These are phyloP conservation scores for Penicillium mononematosum DNA, from an alignment of 495 filamentous ascomycete species.

Conservation along the genomic window DNA sequence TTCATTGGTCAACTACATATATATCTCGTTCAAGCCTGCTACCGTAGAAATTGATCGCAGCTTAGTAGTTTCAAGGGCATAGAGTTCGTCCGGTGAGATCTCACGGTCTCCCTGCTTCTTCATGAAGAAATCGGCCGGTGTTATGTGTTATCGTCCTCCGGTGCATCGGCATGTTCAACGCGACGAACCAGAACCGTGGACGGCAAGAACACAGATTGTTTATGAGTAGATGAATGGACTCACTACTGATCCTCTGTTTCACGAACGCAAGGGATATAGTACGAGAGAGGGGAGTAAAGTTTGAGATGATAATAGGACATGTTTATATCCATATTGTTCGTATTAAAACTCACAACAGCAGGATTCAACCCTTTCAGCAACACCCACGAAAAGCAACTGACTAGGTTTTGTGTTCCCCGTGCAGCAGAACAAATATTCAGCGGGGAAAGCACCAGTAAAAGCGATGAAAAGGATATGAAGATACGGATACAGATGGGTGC, in stretches of 20 bases:
- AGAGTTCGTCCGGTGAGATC: no score
- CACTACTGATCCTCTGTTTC: no score
- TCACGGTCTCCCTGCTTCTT: no score
- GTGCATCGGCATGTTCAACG: no score
- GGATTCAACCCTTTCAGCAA: background rate
- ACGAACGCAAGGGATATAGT: no score
- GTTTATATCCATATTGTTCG: background rate
- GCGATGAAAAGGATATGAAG: background rate
- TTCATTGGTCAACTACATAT: background rate
- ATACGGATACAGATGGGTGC: background rate
- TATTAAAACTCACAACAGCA: background rate
- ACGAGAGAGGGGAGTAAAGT: background rate
- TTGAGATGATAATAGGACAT: background rate
- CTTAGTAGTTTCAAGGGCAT: no score
- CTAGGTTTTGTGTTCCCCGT: background rate
- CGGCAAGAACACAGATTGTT: no score
- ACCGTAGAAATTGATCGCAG: no score
- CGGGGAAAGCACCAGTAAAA: background rate
- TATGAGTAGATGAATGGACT: no score
- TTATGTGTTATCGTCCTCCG: no score
- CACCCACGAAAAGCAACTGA: background rate
- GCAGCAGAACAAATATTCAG: background rate
- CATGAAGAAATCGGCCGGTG: no score
- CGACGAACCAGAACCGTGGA: no score
- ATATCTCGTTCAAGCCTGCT: accelerated